Evolutionary conservation across 1,139 yeast genomes (phyloP), one percentile per base, ranked within the genome.

Genomic region (Keqinozyma sinolaborantium): DNA sequence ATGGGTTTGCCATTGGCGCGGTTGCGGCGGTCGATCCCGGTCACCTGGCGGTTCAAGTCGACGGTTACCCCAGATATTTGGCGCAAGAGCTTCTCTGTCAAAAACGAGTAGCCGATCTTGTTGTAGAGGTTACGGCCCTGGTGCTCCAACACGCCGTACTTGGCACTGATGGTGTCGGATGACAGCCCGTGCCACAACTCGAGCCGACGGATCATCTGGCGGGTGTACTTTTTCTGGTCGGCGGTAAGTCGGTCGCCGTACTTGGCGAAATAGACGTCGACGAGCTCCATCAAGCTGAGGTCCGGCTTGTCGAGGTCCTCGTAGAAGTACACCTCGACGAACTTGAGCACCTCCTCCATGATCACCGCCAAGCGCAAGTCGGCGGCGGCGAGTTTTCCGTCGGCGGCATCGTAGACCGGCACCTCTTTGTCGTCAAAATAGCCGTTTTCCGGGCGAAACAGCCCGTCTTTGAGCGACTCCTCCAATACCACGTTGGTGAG

Each of bases 121-220:
- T 83, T 82, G 44, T 77, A 65, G 14, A 87, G 76, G 48, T 87
- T 82, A 44, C 95, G 64, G 1, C 95, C 95, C 38, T 77, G 77
- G 45, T 79, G 83, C 35, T 77, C 85, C 54, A 79, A 70, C 10
- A 71, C 57, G 1, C 86, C 70, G 46, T 74, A 81, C 45, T 79
- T 80, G 4, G 83, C 81, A 48, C 95, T 83, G 44, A 82, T 67
- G 21, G 57, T 50, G 25, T 73, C 74, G 77, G 87, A 78, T 16
- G 81, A 67, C 16, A 81, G 62, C 0, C 95, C 96, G 50, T 78
- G 84, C 92, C 95, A 86, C 23, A 82, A 59, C 51, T 87, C 95
- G 35, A 76, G 51, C 38, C 67, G 67, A 41, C 95, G 59, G 23
- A 74, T 56, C 39, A 71, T 51, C 39, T 77, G 75, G 2, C 75